phyloP scores from a whole-genome alignment of 371 early-diverging fungal species.

The Basidiobolus heterosporus region DNA sequence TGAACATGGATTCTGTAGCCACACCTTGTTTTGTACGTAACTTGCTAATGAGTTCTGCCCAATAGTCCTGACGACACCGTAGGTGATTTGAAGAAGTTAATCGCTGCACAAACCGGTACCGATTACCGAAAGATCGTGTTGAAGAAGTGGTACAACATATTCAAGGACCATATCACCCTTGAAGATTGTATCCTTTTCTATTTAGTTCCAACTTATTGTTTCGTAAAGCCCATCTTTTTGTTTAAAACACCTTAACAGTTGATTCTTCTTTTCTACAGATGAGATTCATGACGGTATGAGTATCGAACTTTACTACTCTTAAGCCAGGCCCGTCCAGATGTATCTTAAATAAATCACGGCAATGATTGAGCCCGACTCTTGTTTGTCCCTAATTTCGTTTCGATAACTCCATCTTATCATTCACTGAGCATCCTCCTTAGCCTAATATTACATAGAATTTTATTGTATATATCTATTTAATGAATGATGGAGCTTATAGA shows the following conservation, averaged over 20 bases:
- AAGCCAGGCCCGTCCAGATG: too few species aligned
- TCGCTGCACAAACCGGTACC: slow-evolving; percentile 88
- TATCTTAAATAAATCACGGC: too few species aligned
- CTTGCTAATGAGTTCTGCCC: neutral
- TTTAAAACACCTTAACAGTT: too few species aligned
- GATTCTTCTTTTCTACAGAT: slow-evolving; percentile 19
- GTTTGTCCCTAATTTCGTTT: too few species aligned
- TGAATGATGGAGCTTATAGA: too few species aligned
- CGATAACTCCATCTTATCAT: too few species aligned
- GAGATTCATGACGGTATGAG: slow-evolving; percentile 87
- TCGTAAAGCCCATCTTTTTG: too few species aligned
- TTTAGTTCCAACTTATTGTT: slow-evolving; percentile 1
- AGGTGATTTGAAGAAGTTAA: slow-evolving; percentile 77
- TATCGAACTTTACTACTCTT: slow-evolving; percentile 65
- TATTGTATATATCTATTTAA: too few species aligned
- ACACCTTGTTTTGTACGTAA: neutral
- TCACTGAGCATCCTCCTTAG: too few species aligned
- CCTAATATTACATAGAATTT: too few species aligned
- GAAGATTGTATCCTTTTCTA: slow-evolving; percentile 56
- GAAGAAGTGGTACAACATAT: slow-evolving; percentile 79
- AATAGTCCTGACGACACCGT: slow-evolving; percentile 69
- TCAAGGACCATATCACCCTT: slow-evolving; percentile 84
- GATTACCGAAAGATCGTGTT: slow-evolving; percentile 76
- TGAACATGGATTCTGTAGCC: neutral
- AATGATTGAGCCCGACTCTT: too few species aligned